These are phyloP conservation scores for Aspergillus niger DNA, from an alignment of 2,329 filamentous ascomycete species.

Conservation along the genomic window DNA sequence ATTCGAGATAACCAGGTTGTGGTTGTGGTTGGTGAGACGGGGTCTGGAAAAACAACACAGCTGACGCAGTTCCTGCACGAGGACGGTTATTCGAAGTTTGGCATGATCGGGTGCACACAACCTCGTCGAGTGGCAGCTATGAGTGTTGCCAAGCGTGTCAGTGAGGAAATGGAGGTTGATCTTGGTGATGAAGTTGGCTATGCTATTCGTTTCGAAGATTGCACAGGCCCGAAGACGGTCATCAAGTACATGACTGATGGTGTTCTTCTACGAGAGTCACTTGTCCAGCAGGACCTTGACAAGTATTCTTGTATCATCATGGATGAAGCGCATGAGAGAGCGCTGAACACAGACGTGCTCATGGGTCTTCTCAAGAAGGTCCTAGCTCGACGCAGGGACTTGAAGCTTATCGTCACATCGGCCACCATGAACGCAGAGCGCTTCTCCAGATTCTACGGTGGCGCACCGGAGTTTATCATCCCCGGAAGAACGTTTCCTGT, in stretches of 20 bases:
- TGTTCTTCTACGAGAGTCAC: conserved; percentile 86
- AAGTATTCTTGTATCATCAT: conserved; percentile 98
- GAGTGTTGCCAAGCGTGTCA: conserved; percentile 97
- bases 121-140: conserved; percentile 95
- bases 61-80: conserved; percentile 94
- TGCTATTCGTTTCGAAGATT: conserved; percentile 97
- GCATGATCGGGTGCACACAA: conserved; percentile 95
- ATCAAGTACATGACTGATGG: conserved; percentile 99
- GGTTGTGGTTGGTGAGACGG: conserved; percentile 95
- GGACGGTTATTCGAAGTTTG: conserved; percentile 83
- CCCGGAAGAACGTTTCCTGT: conserved; percentile 96
- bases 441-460: conserved; percentile 94
- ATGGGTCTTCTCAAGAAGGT: conserved; percentile 99
- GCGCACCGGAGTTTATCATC: conserved; percentile 94
- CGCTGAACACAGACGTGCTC: conserved; percentile 92
- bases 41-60: conserved; percentile 96
- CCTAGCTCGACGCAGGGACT: conserved; percentile 78
- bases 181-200: conserved; percentile 89
- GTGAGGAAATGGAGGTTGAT: conserved; percentile 95
- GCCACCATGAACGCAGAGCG: conserved; percentile 98
- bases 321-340: conserved; percentile 98
- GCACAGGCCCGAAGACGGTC: conserved; percentile 88
- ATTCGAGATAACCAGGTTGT: conserved; percentile 96
- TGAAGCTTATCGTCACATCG: conserved; percentile 96
- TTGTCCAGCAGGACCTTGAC: conserved; percentile 90